Percentiles rank a stretch among this genome's conserved stretches.
Evolutionary conservation across 2,329 filamentous ascomycete genomes (phyloP).

Genomic region (Teratosphaeria viscida): DNA sequence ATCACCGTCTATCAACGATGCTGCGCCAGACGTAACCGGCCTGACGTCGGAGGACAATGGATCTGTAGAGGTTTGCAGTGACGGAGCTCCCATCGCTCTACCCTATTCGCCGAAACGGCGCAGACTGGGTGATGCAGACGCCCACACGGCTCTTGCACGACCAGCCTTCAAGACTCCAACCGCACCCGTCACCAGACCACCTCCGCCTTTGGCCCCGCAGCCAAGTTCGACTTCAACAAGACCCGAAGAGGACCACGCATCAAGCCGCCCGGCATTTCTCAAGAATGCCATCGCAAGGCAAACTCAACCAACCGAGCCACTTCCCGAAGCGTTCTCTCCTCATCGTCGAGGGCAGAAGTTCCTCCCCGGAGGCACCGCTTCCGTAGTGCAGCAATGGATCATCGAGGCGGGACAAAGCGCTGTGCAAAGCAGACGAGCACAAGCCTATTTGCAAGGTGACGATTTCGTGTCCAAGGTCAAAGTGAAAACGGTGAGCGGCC

Average conservation of each 20-base stretch:
- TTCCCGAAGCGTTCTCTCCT: conserved; percentile 46
- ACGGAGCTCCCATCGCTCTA: conserved; percentile 4
- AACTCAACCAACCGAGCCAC: conserved; percentile 23
- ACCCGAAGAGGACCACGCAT: neutral
- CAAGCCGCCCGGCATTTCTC: conserved; percentile 29
- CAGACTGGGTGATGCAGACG: conserved; percentile 9
- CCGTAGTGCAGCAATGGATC: conserved; percentile 41
- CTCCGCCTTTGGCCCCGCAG: conserved; percentile 3
- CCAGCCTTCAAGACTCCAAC: conserved; percentile 10
- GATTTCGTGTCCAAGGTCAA: conserved; percentile 15
- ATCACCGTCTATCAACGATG: conserved; percentile 2
- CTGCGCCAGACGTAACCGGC: conserved; percentile 8
- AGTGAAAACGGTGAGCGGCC: conserved; percentile 9
- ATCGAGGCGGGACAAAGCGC: conserved; percentile 31
- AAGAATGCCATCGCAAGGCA: conserved; percentile 24
- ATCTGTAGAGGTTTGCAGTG: neutral
- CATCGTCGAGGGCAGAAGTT: conserved; percentile 41
- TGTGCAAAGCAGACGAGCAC: conserved; percentile 13
- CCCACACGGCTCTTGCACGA: neutral
- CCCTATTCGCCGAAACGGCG: conserved; percentile 22
- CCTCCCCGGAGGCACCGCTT: conserved; percentile 39
- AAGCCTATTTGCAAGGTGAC: conserved; percentile 14
- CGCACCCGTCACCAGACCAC: conserved; percentile 2
- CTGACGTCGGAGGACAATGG: conserved; percentile 9
- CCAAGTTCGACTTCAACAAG: neutral